Base-by-base conservation (phyloP, 2,329 filamentous ascomycete genomes). In the Rhynchosporium graminicola region DNA sequence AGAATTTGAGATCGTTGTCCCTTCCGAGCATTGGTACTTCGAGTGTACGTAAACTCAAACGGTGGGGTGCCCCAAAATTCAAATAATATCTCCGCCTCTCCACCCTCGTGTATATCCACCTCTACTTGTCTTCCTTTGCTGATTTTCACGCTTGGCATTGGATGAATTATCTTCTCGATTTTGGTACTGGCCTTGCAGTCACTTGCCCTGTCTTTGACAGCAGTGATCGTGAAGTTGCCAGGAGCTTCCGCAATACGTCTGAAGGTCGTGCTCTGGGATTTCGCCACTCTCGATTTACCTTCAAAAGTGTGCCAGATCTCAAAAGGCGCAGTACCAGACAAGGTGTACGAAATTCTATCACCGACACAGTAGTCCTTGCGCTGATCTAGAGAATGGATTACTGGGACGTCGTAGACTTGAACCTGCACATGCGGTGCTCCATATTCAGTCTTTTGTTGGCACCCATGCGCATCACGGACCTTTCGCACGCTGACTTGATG, bases 41-140 rank as follows among this genome's bases (percentile, higher is more conserved):
- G 84, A 26, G 92, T 98, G 76, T 96, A 98, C 62, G 94, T 97
- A 74, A 98, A 99, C 77, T 98, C 95, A 72, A 99, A 99, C 0
- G 95, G 95, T 65, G 95, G 92, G 5, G 91, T 93, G 61, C 96
- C 95, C 80, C 90, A 93, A 77, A 99, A 99, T 71, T 97, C 91
- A 71, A 99, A 98, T 7, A 92, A 79, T 58, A 99, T 92, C 74
- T 97, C 91, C 0, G 95, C 92, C 74, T 96, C 90, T 65, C 92
- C 92, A 69, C 95, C 95, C 79, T 99, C 94, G 75, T 98, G 96
- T 66, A 99, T 99, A 74, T 98, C 95, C 42, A 96, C 88, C 68
- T 90, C 87, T 6, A 87, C 85, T 63, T 91, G 87, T 65, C 85
- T 85, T 36, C 96, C 96, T 71, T 91, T 90, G 72, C 90, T 94